Evolutionary conservation across 495 filamentous ascomycete species (phyloP).

Genomic region (Venustampulla echinocandica): DNA sequence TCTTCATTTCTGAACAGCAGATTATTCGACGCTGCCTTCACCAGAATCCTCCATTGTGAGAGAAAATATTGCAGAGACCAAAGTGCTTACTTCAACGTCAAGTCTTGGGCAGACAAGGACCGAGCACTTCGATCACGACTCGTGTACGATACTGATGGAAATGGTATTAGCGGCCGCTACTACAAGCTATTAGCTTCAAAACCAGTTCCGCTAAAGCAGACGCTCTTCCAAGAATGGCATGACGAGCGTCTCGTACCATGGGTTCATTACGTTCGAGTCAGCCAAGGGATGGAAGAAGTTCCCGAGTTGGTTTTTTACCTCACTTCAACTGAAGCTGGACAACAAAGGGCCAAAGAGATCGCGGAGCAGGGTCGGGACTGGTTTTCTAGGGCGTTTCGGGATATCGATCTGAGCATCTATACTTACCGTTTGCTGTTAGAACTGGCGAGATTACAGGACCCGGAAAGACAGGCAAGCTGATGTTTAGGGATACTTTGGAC

Average conservation of each 20-base stretch:
- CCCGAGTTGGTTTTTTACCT: slow-evolving; percentile 36
- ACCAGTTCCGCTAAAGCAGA: slow-evolving; percentile 56
- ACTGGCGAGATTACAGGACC: neutral
- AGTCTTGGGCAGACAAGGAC: slow-evolving; percentile 16
- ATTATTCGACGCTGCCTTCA: slow-evolving; percentile 28
- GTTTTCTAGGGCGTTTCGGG: slow-evolving; percentile 30
- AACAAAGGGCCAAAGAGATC: slow-evolving; percentile 30
- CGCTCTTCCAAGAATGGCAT: slow-evolving; percentile 48
- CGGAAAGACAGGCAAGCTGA: neutral
- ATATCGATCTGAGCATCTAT: slow-evolving; percentile 23
- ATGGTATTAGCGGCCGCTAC: slow-evolving; percentile 43
- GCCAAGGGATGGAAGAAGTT: slow-evolving; percentile 36
- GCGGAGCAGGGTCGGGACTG: slow-evolving; percentile 36
- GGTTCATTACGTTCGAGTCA: slow-evolving; percentile 46
- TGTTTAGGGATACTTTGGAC: too few species aligned
- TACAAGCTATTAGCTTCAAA: slow-evolving; percentile 46
- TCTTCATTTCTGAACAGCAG: slow-evolving; percentile 29
- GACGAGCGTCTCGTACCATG: slow-evolving; percentile 45
- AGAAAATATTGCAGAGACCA: slow-evolving; percentile 14
- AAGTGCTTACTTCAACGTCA: slow-evolving; percentile 19
- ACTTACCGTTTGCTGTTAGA: neutral
- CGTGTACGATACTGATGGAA: slow-evolving; percentile 48
- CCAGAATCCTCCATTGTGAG: slow-evolving; percentile 25
- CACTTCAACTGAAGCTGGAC: slow-evolving; percentile 26
- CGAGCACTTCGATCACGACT: slow-evolving; percentile 18